Base-by-base conservation (phyloP, 2,329 filamentous ascomycete species). In the Arthrobotrys iridis region DNA sequence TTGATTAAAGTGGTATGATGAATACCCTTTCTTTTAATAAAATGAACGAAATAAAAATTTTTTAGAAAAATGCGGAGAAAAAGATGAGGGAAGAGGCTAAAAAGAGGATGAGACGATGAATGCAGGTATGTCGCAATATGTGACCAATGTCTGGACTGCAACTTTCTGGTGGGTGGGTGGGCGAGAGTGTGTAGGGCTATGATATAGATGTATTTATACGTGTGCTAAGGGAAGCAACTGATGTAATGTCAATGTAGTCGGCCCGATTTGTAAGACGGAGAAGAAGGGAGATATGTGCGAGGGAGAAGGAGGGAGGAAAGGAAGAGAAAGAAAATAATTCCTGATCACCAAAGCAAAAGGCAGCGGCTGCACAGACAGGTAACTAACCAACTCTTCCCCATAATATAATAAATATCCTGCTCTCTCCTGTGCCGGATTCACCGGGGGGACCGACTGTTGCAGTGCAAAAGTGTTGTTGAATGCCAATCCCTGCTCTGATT, bases 51-150 rank as follows among this genome's bases (percentile, higher is more conserved):
- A 10, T 33, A 41, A 43, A 43, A 41, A 58, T 41, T 5, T 7
- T 35, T 41, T 20, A 40, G n/a, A 28, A 48, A 24, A 50, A 43
- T 40, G 43, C 48, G 50, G 64, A 59, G 24, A 67, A 15, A 46
- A 40, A 62, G 65, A 58, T 60, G 26, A 43, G 37, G 28, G 48
- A 41, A 28, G 55, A 41, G 65, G 33, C 18, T 58, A 70, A 58
- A 60, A 28, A 18, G 41, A 45, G 20, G n/a, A 64, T 64, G 28
- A 64, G 60, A 48, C 33, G 45, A 45, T 57, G 8, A 10, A 57
- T 71, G 66, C 66, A 71, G 20, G 58, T 71, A 71, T 71, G 66
- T 63, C 66, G 66, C 45, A 71, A 71, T 71, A 57, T 58, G 35
- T n/a, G 30, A 26, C 64, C 26, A 67, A 20, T 40, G n/a, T 28